These are phyloP conservation scores for Puya raimondii DNA, from an alignment of 176 grass and related monocot species.

Conservation along the genomic window DNA sequence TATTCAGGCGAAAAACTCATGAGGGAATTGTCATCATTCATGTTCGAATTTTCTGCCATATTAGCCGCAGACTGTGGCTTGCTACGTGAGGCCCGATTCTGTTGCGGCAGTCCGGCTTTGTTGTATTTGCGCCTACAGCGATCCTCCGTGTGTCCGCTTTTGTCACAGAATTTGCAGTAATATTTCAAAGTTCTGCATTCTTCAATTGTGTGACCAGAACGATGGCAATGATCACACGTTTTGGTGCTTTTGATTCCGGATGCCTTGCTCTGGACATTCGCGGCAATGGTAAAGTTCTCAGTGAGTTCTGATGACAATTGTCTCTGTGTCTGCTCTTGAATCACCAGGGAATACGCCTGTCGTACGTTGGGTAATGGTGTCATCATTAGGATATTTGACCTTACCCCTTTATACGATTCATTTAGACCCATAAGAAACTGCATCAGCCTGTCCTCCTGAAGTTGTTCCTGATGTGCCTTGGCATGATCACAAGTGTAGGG, in stretches of 20 bases:
- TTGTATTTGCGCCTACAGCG: not conserved
- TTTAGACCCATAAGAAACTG: no score
- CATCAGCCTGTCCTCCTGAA: no score
- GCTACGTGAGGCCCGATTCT: no score
- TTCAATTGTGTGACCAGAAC: not conserved
- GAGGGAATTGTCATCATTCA: not conserved
- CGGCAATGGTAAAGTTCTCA: no score
- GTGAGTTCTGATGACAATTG: no score
- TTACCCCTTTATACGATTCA: no score
- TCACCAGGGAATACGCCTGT: no score
- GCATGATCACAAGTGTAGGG: no score
- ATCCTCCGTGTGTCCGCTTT: not conserved
- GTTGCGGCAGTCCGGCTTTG: not conserved
- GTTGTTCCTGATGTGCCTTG: no score
- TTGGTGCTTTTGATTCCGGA: not conserved
- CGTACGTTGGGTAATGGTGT: no score
- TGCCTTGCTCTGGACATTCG: not conserved
- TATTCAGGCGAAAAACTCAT: conserved; percentile 1
- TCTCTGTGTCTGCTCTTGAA: no score
- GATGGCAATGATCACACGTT: not conserved
- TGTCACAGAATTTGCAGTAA: not conserved
- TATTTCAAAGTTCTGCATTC: conserved; percentile 1
- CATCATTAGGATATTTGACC: no score
- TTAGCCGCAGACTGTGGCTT: not conserved
- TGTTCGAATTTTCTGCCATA: conserved; percentile 1